These are phyloP conservation scores for Mortierella sp. DNA, from an alignment of 371 early-diverging fungal species.

Conservation along the genomic window DNA sequence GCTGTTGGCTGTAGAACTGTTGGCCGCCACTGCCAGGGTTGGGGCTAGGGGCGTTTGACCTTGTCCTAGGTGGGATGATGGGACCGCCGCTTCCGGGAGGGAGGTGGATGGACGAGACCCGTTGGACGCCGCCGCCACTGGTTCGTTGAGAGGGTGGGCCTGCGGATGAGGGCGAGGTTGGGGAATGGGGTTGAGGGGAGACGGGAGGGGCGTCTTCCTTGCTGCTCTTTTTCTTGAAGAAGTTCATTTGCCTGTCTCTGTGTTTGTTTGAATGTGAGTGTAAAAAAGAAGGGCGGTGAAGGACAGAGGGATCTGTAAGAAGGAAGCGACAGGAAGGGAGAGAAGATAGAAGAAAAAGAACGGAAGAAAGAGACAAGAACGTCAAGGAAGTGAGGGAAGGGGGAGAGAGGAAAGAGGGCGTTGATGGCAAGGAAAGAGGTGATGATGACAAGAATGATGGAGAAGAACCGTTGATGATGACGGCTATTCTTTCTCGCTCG, in stretches of 20 bases:
- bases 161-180: slow-evolving; percentile 7
- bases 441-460: neutral
- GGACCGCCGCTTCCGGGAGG: neutral
- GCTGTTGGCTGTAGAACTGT: slow-evolving; percentile 10
- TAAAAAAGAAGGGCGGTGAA: neutral
- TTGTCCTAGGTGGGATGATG: slow-evolving; percentile 27
- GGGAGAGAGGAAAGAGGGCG: neutral
- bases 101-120: slow-evolving; percentile 1
- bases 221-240: slow-evolving; percentile 15
- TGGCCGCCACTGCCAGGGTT: slow-evolving; percentile 8
- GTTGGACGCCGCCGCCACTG: neutral
- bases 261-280: neutral
- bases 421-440: neutral
- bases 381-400: neutral
- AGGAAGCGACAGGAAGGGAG: neutral
- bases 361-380: neutral
- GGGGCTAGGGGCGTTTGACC: neutral
- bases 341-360: neutral
- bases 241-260: neutral
- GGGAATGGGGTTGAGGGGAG: slow-evolving; percentile 3
- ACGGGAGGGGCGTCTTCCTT: slow-evolving; percentile 5
- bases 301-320: neutral
- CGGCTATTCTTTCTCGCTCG: neutral
- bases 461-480: slow-evolving; percentile 4
- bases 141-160: neutral